Conservation (phyloP, 257 asterid species). For the Fraxinus pennsylvanica region DNA sequence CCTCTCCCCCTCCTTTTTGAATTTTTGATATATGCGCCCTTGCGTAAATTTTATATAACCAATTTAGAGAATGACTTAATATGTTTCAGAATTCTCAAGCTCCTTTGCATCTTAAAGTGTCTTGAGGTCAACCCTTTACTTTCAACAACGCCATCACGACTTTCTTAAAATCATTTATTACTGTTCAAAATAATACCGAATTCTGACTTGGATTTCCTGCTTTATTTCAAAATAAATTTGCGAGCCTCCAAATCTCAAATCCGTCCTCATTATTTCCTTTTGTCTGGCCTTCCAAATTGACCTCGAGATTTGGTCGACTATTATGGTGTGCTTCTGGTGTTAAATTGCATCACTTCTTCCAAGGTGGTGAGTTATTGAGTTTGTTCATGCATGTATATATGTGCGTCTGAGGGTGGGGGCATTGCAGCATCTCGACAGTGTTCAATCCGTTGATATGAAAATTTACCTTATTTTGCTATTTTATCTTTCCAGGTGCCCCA, state of each 20-base stretch:
- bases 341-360: background rate
- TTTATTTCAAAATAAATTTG: background rate
- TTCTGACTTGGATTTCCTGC: background rate
- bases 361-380: background rate
- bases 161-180: background rate
- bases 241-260: background rate
- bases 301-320: background rate
- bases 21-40: background rate
- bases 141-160: background rate
- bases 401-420: background rate
- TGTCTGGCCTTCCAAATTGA: background rate
- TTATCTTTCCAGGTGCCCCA: slow-evolving; percentile 71
- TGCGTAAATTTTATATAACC: background rate
- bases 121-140: background rate
- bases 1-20: background rate
- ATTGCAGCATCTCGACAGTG: background rate
- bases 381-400: background rate
- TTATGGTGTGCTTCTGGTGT: background rate
- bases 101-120: background rate
- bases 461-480: slow-evolving; percentile 1
- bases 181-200: background rate
- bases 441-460: background rate
- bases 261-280: background rate
- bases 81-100: background rate
- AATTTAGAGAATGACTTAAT: too few species aligned